These are phyloP conservation scores for Naegleria fowleri DNA, from an alignment of 208 protist genomes.

Conservation along the genomic window DNA sequence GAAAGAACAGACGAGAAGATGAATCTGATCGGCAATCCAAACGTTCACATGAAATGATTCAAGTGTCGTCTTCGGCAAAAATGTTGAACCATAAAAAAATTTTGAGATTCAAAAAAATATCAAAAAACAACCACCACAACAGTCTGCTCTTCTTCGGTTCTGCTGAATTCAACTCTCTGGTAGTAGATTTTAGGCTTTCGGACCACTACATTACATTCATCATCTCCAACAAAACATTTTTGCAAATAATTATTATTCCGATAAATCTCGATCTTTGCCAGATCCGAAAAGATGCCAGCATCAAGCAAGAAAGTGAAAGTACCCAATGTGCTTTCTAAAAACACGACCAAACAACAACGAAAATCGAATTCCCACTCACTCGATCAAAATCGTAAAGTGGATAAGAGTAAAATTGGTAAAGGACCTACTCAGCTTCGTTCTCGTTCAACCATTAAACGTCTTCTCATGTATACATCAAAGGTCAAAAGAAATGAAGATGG, in stretches of 20 bases:
- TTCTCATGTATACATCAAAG: slow-evolving; percentile 78
- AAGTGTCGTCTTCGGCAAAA: no score
- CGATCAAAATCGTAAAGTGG: background rate
- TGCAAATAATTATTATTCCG: background rate
- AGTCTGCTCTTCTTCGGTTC: no score
- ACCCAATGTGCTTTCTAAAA: background rate
- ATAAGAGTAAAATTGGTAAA: background rate
- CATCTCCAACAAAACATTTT: no score
- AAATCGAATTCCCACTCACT: background rate
- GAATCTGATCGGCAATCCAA: no score
- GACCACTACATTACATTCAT: no score
- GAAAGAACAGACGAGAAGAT: no score
- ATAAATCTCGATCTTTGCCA: background rate
- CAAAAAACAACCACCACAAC: no score
- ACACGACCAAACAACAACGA: background rate
- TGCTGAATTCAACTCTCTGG: background rate
- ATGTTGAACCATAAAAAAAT: no score
- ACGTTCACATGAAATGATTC: no score
- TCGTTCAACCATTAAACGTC: slow-evolving; percentile 67
- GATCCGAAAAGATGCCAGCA: background rate
- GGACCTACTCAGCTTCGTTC: slow-evolving; percentile 50
- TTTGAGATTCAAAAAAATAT: no score
- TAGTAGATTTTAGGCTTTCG: background rate
- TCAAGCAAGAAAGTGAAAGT: background rate
- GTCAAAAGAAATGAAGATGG: slow-evolving; percentile 79